Conservation (phyloP, 2,329 filamentous ascomycete genomes). For the Aspergillus sp. region DNA sequence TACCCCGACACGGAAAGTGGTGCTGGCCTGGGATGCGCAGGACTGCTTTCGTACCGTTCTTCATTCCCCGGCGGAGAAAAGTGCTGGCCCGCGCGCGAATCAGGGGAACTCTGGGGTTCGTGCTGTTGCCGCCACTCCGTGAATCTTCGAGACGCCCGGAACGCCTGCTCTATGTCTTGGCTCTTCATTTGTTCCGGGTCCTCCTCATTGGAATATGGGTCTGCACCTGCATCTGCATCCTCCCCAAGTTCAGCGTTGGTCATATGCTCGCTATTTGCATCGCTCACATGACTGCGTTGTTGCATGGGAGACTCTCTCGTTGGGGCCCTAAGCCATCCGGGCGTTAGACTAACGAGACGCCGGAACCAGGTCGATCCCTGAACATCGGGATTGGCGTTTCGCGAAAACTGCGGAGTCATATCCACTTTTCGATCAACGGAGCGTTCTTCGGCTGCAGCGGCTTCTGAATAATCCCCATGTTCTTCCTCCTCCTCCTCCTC, state of each 20-base stretch:
- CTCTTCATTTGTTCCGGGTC: conserved; percentile 8
- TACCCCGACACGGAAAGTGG: conserved; percentile 30
- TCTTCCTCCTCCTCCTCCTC: conserved; percentile 2
- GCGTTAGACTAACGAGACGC: conserved; percentile 26
- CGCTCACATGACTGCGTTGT: conserved; percentile 7
- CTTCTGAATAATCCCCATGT: conserved; percentile 8
- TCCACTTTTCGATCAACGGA: conserved; percentile 9
- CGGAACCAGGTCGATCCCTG: conserved; percentile 32
- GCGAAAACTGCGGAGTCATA: conserved; percentile 17
- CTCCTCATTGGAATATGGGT: conserved; percentile 5
- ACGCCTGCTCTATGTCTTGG: conserved; percentile 5
- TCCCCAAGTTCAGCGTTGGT: conserved; percentile 1
- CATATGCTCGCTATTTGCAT: conserved; percentile 13
- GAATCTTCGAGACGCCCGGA: conserved; percentile 3
- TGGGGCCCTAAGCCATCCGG: conserved; percentile 29
- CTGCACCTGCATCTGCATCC: not conserved
- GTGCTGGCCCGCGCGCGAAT: conserved; percentile 2
- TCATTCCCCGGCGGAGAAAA: conserved; percentile 2
- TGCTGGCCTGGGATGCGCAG: conserved; percentile 8
- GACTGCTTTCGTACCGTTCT: conserved; percentile 3
- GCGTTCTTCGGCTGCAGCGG: conserved; percentile 8
- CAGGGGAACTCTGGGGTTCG: conserved; percentile 4
- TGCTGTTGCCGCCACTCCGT: conserved; percentile 1
- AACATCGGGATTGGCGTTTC: conserved; percentile 8
- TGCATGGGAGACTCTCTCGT: conserved; percentile 8